These are phyloP conservation scores for Endothia cerciana DNA, from an alignment of 2,329 filamentous ascomycete genomes.

Conservation along the genomic window DNA sequence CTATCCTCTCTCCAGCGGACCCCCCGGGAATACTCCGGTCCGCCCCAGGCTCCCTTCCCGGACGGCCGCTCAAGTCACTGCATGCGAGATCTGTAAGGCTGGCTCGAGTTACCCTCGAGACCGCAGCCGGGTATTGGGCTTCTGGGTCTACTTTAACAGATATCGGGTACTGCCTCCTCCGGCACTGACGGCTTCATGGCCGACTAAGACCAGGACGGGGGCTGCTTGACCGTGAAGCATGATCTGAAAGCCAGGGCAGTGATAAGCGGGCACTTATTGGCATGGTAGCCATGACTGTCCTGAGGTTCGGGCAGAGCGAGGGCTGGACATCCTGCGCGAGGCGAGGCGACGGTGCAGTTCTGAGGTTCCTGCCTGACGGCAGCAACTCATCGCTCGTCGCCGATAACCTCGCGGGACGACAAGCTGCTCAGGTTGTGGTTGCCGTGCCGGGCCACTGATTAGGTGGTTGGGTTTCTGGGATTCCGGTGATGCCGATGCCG, in stretches of 20 bases:
- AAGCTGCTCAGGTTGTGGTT: background rate
- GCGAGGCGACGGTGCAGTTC: too few species aligned
- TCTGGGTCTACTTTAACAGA: background rate
- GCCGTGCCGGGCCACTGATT: background rate
- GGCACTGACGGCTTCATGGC: background rate
- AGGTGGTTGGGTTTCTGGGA: background rate
- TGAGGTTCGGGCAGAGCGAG: background rate
- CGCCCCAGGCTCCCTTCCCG: background rate
- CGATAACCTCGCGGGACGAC: background rate
- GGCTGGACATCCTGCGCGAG: conserved; percentile 6
- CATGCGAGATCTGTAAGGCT: conserved; percentile 3
- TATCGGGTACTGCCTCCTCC: background rate
- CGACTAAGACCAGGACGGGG: background rate
- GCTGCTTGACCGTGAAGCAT: background rate
- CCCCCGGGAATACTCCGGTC: conserved; percentile 3
- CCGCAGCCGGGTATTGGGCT: background rate
- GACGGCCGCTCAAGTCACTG: background rate
- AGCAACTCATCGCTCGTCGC: conserved; percentile 4
- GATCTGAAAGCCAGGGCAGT: background rate
- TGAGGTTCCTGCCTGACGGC: background rate
- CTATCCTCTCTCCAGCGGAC: background rate
- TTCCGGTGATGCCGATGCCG: conserved; percentile 22
- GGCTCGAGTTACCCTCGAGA: background rate
- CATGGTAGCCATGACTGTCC: conserved; percentile 6
- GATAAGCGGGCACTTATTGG: background rate